A percentile compares a stretch with the other conserved stretches of the same genome.
phyloP scores from a whole-genome alignment of 441 rosid genomes.

The Aquilaria agallochum region DNA sequence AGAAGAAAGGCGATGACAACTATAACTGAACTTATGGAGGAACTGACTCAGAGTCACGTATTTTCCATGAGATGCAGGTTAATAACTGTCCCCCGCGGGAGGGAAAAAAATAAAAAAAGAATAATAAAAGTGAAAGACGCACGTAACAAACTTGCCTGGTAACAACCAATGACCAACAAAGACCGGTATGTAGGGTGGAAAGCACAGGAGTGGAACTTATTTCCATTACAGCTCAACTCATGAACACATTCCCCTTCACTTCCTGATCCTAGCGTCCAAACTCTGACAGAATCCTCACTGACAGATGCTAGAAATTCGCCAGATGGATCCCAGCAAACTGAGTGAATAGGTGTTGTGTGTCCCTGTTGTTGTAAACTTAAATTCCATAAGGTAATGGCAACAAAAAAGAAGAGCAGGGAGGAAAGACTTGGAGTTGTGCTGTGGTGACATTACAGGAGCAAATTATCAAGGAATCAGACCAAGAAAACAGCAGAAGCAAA shows the following conservation, averaged over 20 bases:
- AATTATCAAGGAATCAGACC: not conserved
- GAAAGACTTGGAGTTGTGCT: not conserved
- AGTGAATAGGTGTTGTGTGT: conserved; percentile 64
- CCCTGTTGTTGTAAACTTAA: conserved; percentile 43
- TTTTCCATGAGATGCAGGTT: too few relatives aligned
- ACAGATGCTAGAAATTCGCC: conserved; percentile 87
- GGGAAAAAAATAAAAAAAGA: not conserved
- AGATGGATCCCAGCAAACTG: conserved; percentile 87
- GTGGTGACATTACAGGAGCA: not conserved
- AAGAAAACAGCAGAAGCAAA: not conserved
- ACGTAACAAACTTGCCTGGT: conserved; percentile 56
- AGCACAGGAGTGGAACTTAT: conserved; percentile 79
- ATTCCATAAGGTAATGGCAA: conserved; percentile 1
- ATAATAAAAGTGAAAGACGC: not conserved
- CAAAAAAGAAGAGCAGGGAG: not conserved
- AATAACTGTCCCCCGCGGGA: too few relatives aligned
- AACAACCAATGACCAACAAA: conserved; percentile 74
- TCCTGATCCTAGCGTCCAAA: conserved; percentile 81
- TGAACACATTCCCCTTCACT: conserved; percentile 74
- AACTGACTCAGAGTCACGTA: too few relatives aligned
- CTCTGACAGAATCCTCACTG: conserved; percentile 88
- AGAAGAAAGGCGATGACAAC: not conserved
- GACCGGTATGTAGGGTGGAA: conserved; percentile 82
- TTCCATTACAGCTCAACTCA: conserved; percentile 74
- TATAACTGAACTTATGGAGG: not conserved